Conservation (phyloP, 495 filamentous ascomycete genomes). For the Penicillium egyptiacum region DNA sequence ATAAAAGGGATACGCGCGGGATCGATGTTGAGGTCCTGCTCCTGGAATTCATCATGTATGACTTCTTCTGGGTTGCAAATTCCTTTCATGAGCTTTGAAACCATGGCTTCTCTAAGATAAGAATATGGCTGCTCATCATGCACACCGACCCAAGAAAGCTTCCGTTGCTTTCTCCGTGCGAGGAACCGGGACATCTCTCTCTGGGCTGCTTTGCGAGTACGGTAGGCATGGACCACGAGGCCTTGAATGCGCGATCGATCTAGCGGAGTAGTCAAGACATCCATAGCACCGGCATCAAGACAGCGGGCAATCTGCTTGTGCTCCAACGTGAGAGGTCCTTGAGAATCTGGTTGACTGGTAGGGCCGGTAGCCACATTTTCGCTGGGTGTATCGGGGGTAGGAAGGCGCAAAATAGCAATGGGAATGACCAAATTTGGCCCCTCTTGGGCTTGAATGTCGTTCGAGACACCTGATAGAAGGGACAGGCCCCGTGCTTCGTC, state of each 20-base stretch:
- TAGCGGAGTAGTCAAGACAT: conserved; percentile 78
- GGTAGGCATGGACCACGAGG: conserved; percentile 79
- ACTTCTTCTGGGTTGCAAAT: conserved; percentile 77
- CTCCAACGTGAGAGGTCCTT: conserved; percentile 39
- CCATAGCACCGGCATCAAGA: conserved; percentile 80
- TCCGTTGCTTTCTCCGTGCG: conserved; percentile 64
- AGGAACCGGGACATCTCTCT: conserved; percentile 67
- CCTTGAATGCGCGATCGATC: conserved; percentile 66
- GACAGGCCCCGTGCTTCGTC: conserved; percentile 66
- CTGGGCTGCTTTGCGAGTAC: conserved; percentile 67
- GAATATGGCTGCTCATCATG: conserved; percentile 83
- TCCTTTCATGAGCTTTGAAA: conserved; percentile 85
- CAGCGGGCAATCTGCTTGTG: conserved; percentile 59
- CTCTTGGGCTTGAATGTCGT: conserved; percentile 68
- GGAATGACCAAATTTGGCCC: conserved; percentile 73
- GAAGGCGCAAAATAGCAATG: conserved; percentile 61
- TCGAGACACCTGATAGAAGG: conserved; percentile 66
- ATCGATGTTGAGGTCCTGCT: conserved; percentile 43
- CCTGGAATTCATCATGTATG: conserved; percentile 52
- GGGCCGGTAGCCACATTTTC: conserved; percentile 14
- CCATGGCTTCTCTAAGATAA: conserved; percentile 85
- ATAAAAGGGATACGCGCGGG: conserved; percentile 61
- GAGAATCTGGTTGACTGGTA: conserved; percentile 40
- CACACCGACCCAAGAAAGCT: conserved; percentile 91
- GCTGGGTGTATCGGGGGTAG: conserved; percentile 29